Conservation (phyloP, 1,139 yeast species). For the Blastobotrys illinoisensis region DNA sequence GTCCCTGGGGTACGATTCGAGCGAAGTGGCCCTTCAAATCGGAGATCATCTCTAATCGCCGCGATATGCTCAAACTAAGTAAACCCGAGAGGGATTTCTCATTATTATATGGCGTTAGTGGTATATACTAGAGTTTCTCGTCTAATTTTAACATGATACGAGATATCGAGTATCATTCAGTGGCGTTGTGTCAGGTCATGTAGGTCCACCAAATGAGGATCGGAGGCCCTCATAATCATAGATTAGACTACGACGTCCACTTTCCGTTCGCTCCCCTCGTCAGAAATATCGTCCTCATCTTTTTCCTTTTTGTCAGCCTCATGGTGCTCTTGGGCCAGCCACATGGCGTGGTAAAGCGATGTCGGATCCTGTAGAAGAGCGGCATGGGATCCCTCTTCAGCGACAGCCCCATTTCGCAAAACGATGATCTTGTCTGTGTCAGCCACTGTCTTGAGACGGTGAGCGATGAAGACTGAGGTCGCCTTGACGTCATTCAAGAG, state of each 20-base stretch:
- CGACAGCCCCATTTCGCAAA: conserved; percentile 67
- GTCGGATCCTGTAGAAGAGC: conserved; percentile 47
- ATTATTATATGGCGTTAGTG: neutral
- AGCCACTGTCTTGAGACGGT: conserved; percentile 85
- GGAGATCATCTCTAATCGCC: neutral
- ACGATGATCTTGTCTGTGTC: conserved; percentile 94
- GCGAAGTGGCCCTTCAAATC: neutral
- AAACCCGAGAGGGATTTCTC: neutral
- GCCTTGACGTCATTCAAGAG: conserved; percentile 52
- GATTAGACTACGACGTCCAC: neutral
- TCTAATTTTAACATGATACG: neutral
- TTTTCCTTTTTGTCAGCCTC: conserved; percentile 37
- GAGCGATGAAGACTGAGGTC: conserved; percentile 91
- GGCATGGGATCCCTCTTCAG: conserved; percentile 81
- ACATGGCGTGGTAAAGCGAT: conserved; percentile 69
- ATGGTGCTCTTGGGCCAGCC: conserved; percentile 88
- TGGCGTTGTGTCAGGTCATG: neutral
- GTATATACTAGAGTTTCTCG: neutral
- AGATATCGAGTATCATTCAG: neutral
- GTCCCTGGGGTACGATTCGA: neutral
- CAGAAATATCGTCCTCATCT: conserved; percentile 14
- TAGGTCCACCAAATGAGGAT: neutral
- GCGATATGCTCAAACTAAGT: neutral
- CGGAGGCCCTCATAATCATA: neutral
- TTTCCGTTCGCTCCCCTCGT: neutral